Base-by-base conservation (phyloP, 441 rosid genomes). In the Hura crepitans region DNA sequence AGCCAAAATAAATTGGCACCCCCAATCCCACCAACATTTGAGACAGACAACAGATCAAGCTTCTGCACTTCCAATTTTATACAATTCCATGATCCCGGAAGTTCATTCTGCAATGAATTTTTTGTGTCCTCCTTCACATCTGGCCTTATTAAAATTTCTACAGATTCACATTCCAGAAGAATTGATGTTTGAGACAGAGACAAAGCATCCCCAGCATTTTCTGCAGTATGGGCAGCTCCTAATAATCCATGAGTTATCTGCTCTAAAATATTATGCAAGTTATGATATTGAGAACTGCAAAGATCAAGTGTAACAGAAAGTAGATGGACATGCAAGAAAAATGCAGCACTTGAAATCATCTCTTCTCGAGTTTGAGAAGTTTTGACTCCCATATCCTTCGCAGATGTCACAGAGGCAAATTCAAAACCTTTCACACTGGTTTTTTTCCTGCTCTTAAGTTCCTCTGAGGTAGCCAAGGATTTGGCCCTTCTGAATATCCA, bases 31-130 rank as follows among this genome's bases (percentile, higher is more conserved):
- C 97, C 97, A 66, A 96, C 81, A 73, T 90, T 88, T 51, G 94
- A 84, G 74, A 85, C 94, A 76, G 87, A 83, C 65, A 91, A 81
- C 77, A 93, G 64, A 71, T 81, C 82, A 63, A 91, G 74, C 70
- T 89, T 89, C 73, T 72, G 81, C 79, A 90, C 74, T 67, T 80
- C 83, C 78, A 96, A 81, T 77, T 85, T 89, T 46, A 93, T 75
- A 76, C 73, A 80, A 75, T 71, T 71, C 99, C 99, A 96, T 30
- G 92, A 84, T 69, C 99, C 98, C 55, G 96, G 93, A 78, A 93
- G 96, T 81, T 93, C 97, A 71, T 72, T 82, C 84, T 89, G 97
- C 75, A 91, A 79, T 61, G 91, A 84, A 70, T 78, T 74, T 74
- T 81, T 85, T 42, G 83, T 69, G 71, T 76, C 83, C 53, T 78